Evolutionary conservation across 805 yeast genomes (phyloP).

Genomic region (Lipomyces yamadae): DNA sequence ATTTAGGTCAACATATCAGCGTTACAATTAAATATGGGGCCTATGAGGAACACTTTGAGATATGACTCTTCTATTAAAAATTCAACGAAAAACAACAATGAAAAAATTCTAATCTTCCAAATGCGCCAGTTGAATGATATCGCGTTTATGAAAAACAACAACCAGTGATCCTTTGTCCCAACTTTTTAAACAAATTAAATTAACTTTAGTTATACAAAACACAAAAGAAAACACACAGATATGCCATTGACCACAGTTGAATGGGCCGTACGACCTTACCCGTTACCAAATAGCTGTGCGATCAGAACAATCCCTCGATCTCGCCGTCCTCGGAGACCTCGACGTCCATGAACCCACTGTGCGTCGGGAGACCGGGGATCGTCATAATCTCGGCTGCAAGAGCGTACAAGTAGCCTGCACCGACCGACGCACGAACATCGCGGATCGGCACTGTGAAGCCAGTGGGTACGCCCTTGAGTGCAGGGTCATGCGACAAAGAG

Average conservation of each 20-base stretch:
- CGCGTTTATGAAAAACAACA: slow-evolving; percentile 15
- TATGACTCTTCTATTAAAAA: too few relatives aligned
- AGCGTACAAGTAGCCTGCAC: slow-evolving; percentile 96
- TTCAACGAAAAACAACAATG: neutral
- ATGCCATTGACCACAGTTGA: slow-evolving; percentile 22
- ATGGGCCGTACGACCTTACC: slow-evolving; percentile 16
- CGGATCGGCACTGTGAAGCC: slow-evolving; percentile 93
- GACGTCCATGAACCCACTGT: slow-evolving; percentile 95
- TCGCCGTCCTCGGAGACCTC: slow-evolving; percentile 90
- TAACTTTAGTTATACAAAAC: slow-evolving; percentile 4
- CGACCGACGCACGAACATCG: slow-evolving; percentile 91
- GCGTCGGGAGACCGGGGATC: slow-evolving; percentile 95
- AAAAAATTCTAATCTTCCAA: slow-evolving; percentile 15
- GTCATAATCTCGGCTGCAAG: slow-evolving; percentile 97
- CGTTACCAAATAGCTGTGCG: neutral
- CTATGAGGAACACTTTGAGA: too few relatives aligned
- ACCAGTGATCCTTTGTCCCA: slow-evolving; percentile 10
- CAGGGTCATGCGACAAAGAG: slow-evolving; percentile 91
- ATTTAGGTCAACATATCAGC: too few relatives aligned
- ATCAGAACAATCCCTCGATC: slow-evolving; percentile 84
- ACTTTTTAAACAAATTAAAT: slow-evolving; percentile 11
- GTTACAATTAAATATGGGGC: too few relatives aligned
- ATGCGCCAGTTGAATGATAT: slow-evolving; percentile 40
- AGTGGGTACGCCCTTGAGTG: slow-evolving; percentile 90
- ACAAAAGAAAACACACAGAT: neutral